Base-by-base conservation (phyloP, 441 rosid species). In the Heliophila coronopifolia region DNA sequence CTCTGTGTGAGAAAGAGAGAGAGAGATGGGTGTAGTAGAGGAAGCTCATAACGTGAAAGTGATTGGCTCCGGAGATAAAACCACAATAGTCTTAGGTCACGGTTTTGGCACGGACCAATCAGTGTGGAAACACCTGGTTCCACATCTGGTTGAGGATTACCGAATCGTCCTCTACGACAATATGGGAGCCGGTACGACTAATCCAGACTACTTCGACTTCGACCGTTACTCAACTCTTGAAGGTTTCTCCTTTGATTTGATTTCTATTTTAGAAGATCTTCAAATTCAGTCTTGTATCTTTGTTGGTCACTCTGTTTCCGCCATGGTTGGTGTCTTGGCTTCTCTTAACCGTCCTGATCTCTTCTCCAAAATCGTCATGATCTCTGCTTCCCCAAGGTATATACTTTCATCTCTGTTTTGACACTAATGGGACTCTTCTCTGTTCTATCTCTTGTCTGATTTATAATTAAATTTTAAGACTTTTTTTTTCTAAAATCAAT, bases 71-170 rank as follows among this genome's bases (percentile, higher is more conserved):
- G 96, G 98, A n/a, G 68, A 69, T 5, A 73, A 63, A 54, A 61
- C 60, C 2, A 59, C 70, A 23, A 69, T 91, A 25, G 83, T 91
- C 7, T 68, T 91, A 35, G 91, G 77, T 31, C 96, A 87, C 38
- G 98, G 98, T 0, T 87, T 87, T 34, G 98, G 98, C 25, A 83
- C 95, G 9, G 98, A 91, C 63, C 98, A 91, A 43, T 91, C 98
- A 0, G 81, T 79, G 2, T 91, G 98, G 96, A 91, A 78, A 58
- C 95, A 91, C 70, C 63, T 87, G 6, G 77, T 91, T 3, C 96
- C 98, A 1, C 96, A 87, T 71, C 75, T 91, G 0, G 43, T 84
- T 2, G 88, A 78, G 0, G 84, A 82, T 15, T 63, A 73, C 60
- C 79, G 78, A 9, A 77, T 91, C 6, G 67, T 91, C 12, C 42